Percentiles rank a stretch among this genome's conserved stretches.
phyloP scores from a whole-genome alignment of 768 basidiomycete species.

The Tricholomella constricta region DNA sequence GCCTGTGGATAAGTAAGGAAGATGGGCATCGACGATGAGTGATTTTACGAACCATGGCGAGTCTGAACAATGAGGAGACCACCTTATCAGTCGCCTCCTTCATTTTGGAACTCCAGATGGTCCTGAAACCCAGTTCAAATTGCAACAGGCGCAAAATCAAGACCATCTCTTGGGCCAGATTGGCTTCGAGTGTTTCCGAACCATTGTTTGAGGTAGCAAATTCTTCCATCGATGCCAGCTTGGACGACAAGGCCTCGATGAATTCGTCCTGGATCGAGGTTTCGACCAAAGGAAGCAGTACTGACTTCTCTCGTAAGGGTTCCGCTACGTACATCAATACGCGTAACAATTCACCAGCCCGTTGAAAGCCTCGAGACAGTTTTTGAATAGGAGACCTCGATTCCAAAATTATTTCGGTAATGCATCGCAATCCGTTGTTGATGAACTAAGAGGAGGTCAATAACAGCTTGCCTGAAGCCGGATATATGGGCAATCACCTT shows the following conservation, averaged over 20 bases:
- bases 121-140: slow-evolving; percentile 69
- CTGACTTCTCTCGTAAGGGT: slow-evolving; percentile 53
- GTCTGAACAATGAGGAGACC: slow-evolving; percentile 44
- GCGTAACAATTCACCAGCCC: slow-evolving; percentile 68
- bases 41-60: slow-evolving; percentile 48
- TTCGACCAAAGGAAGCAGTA: slow-evolving; percentile 52
- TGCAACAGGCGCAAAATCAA: slow-evolving; percentile 70
- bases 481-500: slow-evolving; percentile 48
- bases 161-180: slow-evolving; percentile 45
- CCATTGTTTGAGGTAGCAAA: slow-evolving; percentile 28
- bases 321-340: slow-evolving; percentile 69
- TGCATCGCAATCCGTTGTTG: slow-evolving; percentile 70
- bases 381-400: slow-evolving; percentile 27
- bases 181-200: slow-evolving; percentile 16
- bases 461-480: not conserved
- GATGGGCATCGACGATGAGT: not conserved
- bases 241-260: slow-evolving; percentile 47
- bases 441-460: slow-evolving; percentile 53
- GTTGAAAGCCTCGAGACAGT: slow-evolving; percentile 43
- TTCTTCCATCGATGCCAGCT: slow-evolving; percentile 43
- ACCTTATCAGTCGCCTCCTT: slow-evolving; percentile 49
- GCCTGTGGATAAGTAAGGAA: slow-evolving; percentile 38
- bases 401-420: slow-evolving; percentile 54
- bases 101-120: slow-evolving; percentile 53
- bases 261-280: slow-evolving; percentile 58